Evolutionary conservation across 345 rosid genomes (phyloP), one percentile per base, ranked within the genome.

Genomic region (Citrus unshiu): DNA sequence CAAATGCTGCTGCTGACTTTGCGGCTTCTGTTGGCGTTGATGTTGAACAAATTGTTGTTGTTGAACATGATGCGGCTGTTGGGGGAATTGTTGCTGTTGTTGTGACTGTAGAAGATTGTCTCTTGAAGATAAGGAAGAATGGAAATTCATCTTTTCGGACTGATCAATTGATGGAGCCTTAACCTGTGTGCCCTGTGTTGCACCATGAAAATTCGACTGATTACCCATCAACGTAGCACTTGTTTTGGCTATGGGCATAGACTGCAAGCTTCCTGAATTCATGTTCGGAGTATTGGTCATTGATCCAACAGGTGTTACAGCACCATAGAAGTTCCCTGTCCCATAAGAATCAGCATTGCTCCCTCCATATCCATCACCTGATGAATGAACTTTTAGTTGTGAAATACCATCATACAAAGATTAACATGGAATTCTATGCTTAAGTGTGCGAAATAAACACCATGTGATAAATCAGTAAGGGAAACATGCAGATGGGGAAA

Each of bases 301-400:
- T 39, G 89, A 82, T 79, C 91, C 95, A 69, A 69, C 84, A 57
- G 91, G 82, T 21, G 91, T 76, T 81, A 85, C 88, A 67, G 81
- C 84, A 69, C 90, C 90, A 80, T 84, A 85, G 61, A 84, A 85
- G 81, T 83, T 93, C 78, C 92, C 98, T 74, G 95, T 80, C 65
- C 89, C 92, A 19, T 91, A 73, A 80, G 90, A 78, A 80, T 89
- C 93, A 68, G 87, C 80, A 84, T 73, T 87, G 80, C 74, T 81
- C 80, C 87, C 57, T 81, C 90, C 91, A 90, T 84, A 87, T 61
- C 89, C 94, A 83, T 90, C 97, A 83, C 93, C 99, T 95, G 89
- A 83, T 40, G 82, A 74, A 76, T 30, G 34, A 68, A 75, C 76
- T 60, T 49, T 63, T 67, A 39, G 60, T 40, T 66, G 59, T 83